Percentiles rank a stretch among this genome's conserved stretches.
phyloP scores from a whole-genome alignment of 306 rosid genomes.

The Gastrolobium bilobum region DNA sequence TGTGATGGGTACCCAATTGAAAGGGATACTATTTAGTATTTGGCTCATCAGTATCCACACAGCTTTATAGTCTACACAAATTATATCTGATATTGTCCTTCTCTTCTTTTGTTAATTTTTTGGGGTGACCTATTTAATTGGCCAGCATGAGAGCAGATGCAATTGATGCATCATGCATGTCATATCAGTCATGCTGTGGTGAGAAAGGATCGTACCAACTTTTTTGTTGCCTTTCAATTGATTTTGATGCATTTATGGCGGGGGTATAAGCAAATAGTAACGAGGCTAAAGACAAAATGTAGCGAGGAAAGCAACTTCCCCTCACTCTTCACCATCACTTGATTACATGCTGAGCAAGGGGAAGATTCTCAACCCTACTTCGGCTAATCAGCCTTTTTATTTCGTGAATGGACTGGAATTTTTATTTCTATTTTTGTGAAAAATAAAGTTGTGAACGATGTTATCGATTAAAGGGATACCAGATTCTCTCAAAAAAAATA shows the following conservation, averaged over 20 bases:
- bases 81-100: constrained; percentile 23
- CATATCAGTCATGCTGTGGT: constrained; percentile 49
- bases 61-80: not conserved
- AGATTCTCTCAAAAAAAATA: constrained; percentile 29
- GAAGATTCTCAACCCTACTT: constrained; percentile 49
- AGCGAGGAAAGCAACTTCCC: constrained; percentile 52
- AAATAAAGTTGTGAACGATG: not conserved
- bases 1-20: constrained; percentile 43
- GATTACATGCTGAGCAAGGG: not conserved
- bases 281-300: constrained; percentile 54
- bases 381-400: not conserved
- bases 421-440: constrained; percentile 6
- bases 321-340: constrained; percentile 25
- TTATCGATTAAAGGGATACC: constrained; percentile 2
- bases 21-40: constrained; percentile 17
- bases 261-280: constrained; percentile 53
- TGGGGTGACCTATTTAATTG: constrained; percentile 27
- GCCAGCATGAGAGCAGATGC: constrained; percentile 45
- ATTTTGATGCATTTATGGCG: constrained; percentile 51
- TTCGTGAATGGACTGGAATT: not conserved
- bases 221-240: constrained; percentile 52
- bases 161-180: constrained; percentile 53
- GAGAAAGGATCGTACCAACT: constrained; percentile 49
- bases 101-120: constrained; percentile 34
- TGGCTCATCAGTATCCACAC: constrained; percentile 45